Evolutionary conservation across 2,329 filamentous ascomycete species (phyloP), one percentile per base, ranked within the genome.

Genomic region (Neofusicoccum kwambonambiense): DNA sequence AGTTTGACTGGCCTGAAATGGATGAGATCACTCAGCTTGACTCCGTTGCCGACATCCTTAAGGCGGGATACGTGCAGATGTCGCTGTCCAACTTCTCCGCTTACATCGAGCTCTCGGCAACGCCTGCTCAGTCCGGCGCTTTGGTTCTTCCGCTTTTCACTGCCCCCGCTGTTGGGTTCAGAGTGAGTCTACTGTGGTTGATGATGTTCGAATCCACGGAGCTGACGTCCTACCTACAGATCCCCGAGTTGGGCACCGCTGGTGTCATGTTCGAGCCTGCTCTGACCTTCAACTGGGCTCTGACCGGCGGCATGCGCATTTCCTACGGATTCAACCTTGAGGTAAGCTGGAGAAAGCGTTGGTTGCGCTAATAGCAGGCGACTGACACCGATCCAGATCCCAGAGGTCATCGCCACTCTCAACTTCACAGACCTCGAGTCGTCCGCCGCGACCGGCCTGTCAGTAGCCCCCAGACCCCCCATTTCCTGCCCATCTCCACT

Each of bases 281-380:
- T 8, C 68, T 78, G 34, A 65, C 64, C 7, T 69, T 71, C 4
- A 70, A 72, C 12, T 76, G 74, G 34, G 57, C 74, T 0, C 66
- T 77, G 3, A 66, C 64, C 12, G 70, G 70, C 13, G 68, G 68
- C 3, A 66, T 78, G 34, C 72, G 75, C n/a, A 66, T 78, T 27
- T 72, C 66, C 39, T 77, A 76, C 49, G 76, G 76, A 9, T 74
- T 77, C 42, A 74, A 78, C 45, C 64, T 78, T n/a, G 65, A 65
- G n/a, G 75, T 76, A 49, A 35, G 17, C 6, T 19, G 11, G 5
- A 8, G 17, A 56, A 22, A 13, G 2, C 11, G 12, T 17, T 31
- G 4, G 11, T 15, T 9, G 3, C 37, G 6, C 37, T 39, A 2
- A 39, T 9, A 39, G 1, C 37, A 11, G 2, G 2, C 17, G 6